Percentiles rank a stretch among this genome's conserved stretches.
Evolutionary conservation across 75 land plant species (phyloP).

Genomic region (Pinus albicaulis): DNA sequence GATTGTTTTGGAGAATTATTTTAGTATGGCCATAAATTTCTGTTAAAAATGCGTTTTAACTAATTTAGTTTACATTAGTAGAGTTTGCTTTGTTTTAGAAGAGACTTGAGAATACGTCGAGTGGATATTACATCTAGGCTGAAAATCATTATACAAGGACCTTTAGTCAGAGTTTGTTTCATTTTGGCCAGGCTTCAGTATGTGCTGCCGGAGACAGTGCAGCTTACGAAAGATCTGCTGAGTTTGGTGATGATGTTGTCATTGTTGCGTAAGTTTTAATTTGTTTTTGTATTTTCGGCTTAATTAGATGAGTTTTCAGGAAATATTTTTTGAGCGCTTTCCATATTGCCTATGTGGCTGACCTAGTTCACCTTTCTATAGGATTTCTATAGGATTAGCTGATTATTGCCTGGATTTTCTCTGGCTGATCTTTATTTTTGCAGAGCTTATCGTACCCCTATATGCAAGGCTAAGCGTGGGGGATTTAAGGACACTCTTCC

Average conservation of each 20-base stretch:
- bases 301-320: not conserved
- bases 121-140: not conserved
- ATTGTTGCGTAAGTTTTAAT: constrained; percentile 79
- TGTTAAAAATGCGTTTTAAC: not conserved
- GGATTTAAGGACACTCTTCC: constrained; percentile 94
- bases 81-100: not conserved
- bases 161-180: not conserved
- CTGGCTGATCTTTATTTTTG: not conserved
- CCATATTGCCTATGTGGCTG: not conserved
- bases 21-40: not conserved
- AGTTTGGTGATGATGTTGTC: constrained; percentile 90
- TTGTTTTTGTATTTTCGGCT: not conserved
- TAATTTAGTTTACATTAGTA: too few relatives aligned
- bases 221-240: constrained; percentile 61
- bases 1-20: not conserved
- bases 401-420: not conserved
- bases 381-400: too few relatives aligned
- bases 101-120: not conserved
- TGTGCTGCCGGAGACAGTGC: constrained; percentile 90
- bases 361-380: not conserved
- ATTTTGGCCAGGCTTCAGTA: constrained; percentile 53
- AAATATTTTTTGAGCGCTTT: not conserved
- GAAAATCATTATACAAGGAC: not conserved
- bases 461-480: constrained; percentile 91
- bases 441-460: constrained; percentile 81